Evolutionary conservation across 1,284 basidiomycete genomes (phyloP).

Genomic region (Coniophora puteana): DNA sequence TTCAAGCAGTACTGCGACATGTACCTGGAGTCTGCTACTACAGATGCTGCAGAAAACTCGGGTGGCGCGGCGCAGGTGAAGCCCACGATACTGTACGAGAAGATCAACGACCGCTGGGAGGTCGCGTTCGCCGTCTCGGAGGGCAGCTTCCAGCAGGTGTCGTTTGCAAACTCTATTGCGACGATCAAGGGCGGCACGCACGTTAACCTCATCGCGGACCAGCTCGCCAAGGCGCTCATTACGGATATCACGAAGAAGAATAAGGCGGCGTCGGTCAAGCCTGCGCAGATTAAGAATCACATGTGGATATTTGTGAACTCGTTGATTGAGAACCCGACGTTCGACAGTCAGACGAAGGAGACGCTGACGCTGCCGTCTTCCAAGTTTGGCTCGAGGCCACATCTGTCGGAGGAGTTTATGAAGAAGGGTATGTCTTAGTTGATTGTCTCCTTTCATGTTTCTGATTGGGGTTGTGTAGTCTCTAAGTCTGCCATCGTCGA

Average conservation of each 20-base stretch:
- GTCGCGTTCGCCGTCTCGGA: constrained; percentile 94
- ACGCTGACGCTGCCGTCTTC: constrained; percentile 84
- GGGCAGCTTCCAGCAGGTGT: constrained; percentile 89
- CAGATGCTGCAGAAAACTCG: constrained; percentile 59
- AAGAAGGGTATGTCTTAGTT: constrained; percentile 75
- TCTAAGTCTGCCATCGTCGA: constrained; percentile 91
- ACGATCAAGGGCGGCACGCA: constrained; percentile 98
- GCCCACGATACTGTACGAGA: constrained; percentile 81
- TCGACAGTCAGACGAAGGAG: constrained; percentile 99
- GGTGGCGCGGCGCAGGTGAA: constrained; percentile 77
- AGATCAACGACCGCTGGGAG: constrained; percentile 86
- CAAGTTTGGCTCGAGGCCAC: constrained; percentile 90
- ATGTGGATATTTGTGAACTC: constrained; percentile 99
- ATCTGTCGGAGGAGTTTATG: constrained; percentile 87
- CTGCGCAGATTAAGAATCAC: constrained; percentile 93
- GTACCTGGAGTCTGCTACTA: constrained; percentile 77
- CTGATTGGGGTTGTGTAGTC: constrained; percentile 46
- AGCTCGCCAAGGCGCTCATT: constrained; percentile 83
- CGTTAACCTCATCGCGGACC: constrained; percentile 84
- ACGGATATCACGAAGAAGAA: constrained; percentile 93
- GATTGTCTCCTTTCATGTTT: constrained; percentile 2
- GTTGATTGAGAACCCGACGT: constrained; percentile 96
- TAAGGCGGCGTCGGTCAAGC: constrained; percentile 90
- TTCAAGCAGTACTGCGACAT: constrained; percentile 99
- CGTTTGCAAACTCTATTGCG: constrained; percentile 97